Evolutionary conservation across 2,329 filamentous ascomycete species (phyloP).

Genomic region (Hypoxylon sp.): DNA sequence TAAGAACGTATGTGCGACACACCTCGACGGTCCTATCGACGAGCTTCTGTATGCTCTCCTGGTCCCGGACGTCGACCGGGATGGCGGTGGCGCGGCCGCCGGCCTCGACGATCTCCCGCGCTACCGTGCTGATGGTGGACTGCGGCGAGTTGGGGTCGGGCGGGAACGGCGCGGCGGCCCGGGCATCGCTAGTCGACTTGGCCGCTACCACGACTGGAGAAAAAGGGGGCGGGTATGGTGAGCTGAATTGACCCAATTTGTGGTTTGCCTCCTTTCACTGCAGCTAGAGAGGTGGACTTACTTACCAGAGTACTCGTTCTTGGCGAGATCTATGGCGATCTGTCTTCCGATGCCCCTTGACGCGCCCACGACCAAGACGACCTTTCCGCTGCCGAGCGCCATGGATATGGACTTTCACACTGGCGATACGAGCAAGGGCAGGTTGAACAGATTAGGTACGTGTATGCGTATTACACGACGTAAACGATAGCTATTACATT

Average conservation of each 20-base stretch:
- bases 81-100: constrained; percentile 72
- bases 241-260: too few species aligned
- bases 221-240: too few species aligned
- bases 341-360: constrained; percentile 84
- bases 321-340: constrained; percentile 78
- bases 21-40: constrained; percentile 63
- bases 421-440: too few species aligned
- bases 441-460: background rate
- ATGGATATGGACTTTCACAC: background rate
- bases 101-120: constrained; percentile 72
- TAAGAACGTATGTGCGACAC: constrained; percentile 22
- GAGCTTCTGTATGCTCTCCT: constrained; percentile 66
- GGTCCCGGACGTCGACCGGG: constrained; percentile 73
- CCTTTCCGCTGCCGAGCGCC: constrained; percentile 49
- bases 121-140: constrained; percentile 83
- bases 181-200: constrained; percentile 74
- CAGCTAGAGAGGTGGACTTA: background rate
- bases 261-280: too few species aligned
- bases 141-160: constrained; percentile 77
- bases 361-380: constrained; percentile 77
- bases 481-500: constrained; percentile 8
- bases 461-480: background rate
- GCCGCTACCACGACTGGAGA: constrained; percentile 76
- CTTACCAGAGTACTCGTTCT: constrained; percentile 72
- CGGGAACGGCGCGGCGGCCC: constrained; percentile 66